Percentiles rank a stretch among this genome's conserved stretches.
Evolutionary conservation across 2,329 filamentous ascomycete species (phyloP).

Genomic region (Botrytis porri): DNA sequence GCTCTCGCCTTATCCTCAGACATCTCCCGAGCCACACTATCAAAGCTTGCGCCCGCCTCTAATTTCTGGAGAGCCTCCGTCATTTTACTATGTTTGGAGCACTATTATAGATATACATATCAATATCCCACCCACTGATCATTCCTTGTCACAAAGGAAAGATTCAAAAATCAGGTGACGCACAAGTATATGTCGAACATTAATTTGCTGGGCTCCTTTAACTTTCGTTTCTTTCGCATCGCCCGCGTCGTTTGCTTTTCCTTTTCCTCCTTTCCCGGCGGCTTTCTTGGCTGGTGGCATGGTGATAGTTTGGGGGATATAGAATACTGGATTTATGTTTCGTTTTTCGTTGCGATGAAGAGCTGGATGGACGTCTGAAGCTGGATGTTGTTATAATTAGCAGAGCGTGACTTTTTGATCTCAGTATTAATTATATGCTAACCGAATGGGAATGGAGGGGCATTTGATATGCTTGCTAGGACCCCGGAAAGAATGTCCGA

Average conservation of each 20-base stretch:
- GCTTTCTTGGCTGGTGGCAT: conserved; percentile 37
- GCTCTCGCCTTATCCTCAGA: conserved; percentile 75
- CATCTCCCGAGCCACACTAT: conserved; percentile 68
- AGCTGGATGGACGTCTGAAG: not conserved
- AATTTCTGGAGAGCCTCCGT: conserved; percentile 71
- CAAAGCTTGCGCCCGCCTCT: conserved; percentile 65
- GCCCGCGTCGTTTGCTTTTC: conserved; percentile 41
- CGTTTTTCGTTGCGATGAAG: not conserved
- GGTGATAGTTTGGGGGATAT: not conserved
- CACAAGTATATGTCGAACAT: conserved; percentile 65
- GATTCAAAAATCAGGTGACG: conserved; percentile 17
- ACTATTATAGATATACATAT: conserved; percentile 42
- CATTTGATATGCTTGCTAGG: not conserved
- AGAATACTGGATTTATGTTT: not conserved
- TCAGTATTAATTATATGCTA: not conserved
- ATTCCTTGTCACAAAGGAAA: not conserved
- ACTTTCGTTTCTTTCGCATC: conserved; percentile 43
- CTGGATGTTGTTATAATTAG: not conserved
- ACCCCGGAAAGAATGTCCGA: not conserved
- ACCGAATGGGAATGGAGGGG: conserved; percentile 6
- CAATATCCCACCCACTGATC: not conserved
- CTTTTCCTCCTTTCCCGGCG: conserved; percentile 32
- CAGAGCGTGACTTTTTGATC: not conserved
- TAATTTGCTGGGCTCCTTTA: conserved; percentile 66
- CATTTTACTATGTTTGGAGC: conserved; percentile 74